Conservation (phyloP, 768 basidiomycete genomes). For the Tylopilus rubrobrunneus region DNA sequence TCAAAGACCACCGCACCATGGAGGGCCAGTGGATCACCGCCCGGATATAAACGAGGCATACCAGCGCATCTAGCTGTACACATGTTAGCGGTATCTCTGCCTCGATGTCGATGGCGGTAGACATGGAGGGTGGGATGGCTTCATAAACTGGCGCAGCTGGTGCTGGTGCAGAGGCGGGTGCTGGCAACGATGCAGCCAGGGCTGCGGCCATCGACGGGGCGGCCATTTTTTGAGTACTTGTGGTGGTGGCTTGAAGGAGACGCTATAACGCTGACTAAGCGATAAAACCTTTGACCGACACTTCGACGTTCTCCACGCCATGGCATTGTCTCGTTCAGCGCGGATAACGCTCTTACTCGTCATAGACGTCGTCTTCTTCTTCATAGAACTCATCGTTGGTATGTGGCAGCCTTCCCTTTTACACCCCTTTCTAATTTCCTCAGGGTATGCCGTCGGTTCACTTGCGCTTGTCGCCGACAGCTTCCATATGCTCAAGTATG, state of each 20-base stretch:
- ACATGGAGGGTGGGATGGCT: conserved; percentile 88
- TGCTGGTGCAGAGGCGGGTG: conserved; percentile 53
- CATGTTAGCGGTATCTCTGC: conserved; percentile 75
- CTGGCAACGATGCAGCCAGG: conserved; percentile 76
- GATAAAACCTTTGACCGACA: background rate
- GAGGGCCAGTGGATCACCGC: conserved; percentile 1
- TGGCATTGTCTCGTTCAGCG: conserved; percentile 59
- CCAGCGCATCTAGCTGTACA: conserved; percentile 86
- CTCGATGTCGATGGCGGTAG: conserved; percentile 91
- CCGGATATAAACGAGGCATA: conserved; percentile 36
- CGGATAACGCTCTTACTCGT: conserved; percentile 72
- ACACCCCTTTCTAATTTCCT: conserved; percentile 9
- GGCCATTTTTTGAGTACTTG: conserved; percentile 39
- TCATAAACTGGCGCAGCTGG: conserved; percentile 72
- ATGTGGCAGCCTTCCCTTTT: conserved; percentile 21
- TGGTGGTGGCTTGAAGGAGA: background rate
- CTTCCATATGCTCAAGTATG: conserved; percentile 98
- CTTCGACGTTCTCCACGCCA: conserved; percentile 1
- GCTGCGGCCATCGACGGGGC: conserved; percentile 91
- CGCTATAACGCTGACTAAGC: conserved; percentile 22
- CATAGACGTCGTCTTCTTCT: conserved; percentile 86
- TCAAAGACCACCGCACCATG: background rate
- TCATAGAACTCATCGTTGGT: conserved; percentile 82
- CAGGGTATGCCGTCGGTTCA: conserved; percentile 94
- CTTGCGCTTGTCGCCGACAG: conserved; percentile 94